Base-by-base conservation (phyloP, 2,329 filamentous ascomycete species). In the Penicillium sp. region DNA sequence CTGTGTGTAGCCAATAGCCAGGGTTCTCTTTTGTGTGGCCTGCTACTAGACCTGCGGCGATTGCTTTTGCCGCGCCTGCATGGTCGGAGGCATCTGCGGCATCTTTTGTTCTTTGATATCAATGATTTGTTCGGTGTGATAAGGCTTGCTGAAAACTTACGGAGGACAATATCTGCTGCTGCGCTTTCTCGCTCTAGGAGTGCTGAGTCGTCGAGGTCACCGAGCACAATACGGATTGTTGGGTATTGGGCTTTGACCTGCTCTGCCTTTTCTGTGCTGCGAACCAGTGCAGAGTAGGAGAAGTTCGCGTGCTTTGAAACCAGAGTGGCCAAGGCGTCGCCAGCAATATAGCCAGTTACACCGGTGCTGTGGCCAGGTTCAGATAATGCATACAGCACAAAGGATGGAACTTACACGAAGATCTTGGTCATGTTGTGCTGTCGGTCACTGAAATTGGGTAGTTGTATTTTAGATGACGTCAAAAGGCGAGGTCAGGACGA, bases 81-180 rank as follows among this genome's bases (percentile, higher is more conserved):
- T 77, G 73, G 53, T 77, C 76, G 22, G 71, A 71, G 23, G 72
- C 63, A 31, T 68, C 67, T 4, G 63, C 66, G 1, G 63, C 65
- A 48, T 69, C 67, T 67, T 12, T 15, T 9, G 12, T 15, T 9
- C 2, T 37, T 29, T 29, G 22, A 33, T 5, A 11, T 53, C 52
- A 7, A 35, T 49, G 4, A 49, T 48, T 7, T 15, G 1, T 11
- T 25, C 14, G 18, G 35, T n/a, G n/a, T 33, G 2, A 18, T 11
- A 35, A 9, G 18, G 18, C 4, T 40, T 26, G 11, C 25, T 40
- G n/a, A 6, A 9, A 1, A 63, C 68, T 48, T 62, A 76, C 74
- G 73, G 60, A 81, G 65, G 3, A 84, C 80, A 47, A 85, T 76
- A 66, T 83, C 78, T 3, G 81, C 79, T 48, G 74, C 72, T 0